Evolutionary conservation across 345 rosid genomes (phyloP).

Genomic region (Nasturtium officinale): DNA sequence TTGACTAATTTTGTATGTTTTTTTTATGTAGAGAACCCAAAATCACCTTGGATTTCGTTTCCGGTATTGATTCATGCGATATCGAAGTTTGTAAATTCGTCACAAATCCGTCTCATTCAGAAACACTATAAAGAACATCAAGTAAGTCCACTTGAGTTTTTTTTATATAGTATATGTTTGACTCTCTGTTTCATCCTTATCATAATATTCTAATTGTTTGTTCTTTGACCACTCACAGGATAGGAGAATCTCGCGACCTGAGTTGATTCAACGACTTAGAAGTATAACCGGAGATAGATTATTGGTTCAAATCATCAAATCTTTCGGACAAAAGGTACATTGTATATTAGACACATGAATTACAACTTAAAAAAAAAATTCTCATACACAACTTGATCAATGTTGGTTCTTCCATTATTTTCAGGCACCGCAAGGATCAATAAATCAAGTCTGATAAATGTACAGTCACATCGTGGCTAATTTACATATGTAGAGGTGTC

Average conservation of each 20-base stretch:
- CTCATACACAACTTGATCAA: not conserved
- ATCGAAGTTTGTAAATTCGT: constrained; percentile 51
- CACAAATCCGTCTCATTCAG: constrained; percentile 41
- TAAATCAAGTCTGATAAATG: not conserved
- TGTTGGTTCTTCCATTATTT: not conserved
- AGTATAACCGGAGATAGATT: constrained; percentile 64
- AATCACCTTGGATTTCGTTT: constrained; percentile 72
- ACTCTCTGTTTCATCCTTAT: not conserved
- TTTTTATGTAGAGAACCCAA: constrained; percentile 44
- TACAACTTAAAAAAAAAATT: no score
- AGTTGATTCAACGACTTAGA: constrained; percentile 56
- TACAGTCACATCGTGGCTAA: not conserved
- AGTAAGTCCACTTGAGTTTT: constrained; percentile 38
- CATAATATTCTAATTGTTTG: not conserved
- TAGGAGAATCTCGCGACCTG: constrained; percentile 56
- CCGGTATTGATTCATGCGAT: constrained; percentile 54
- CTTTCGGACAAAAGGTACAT: constrained; percentile 54
- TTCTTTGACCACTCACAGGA: constrained; percentile 47
- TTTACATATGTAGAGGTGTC: not conserved
- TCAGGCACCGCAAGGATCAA: constrained; percentile 23
- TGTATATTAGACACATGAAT: not conserved
- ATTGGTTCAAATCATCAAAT: constrained; percentile 59
- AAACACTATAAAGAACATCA: constrained; percentile 49
- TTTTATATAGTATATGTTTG: not conserved
- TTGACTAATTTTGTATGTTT: constrained; percentile 1